Base-by-base conservation (phyloP, 176 grass and related monocot species). In the Oryza glumipatula region DNA sequence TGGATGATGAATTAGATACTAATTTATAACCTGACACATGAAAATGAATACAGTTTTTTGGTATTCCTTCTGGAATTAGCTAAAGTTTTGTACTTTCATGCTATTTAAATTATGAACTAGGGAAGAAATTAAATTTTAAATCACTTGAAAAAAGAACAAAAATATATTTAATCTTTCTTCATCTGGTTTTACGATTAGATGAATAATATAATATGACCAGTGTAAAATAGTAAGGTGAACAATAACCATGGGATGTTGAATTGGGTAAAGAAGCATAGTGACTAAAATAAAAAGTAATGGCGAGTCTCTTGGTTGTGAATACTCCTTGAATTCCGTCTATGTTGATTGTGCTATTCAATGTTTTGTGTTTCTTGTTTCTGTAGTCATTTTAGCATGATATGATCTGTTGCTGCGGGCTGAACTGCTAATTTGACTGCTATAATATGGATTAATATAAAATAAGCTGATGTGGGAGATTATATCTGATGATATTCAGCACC, bases 21-120 rank as follows among this genome's bases (percentile, higher is more conserved):
- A 51, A 76, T 65, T 65, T 76, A 24, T 88, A 24, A 83, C 74
- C 68, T 51, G 70, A 70, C 77, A 44, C 52, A 66, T 52, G 72
- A 39, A 81, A 78, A 78, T 24, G 8, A 28, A 77, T 72, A 47
- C 30, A 44, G 35, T 30, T 48, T 47, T 39, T 78, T 43, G 51
- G 72, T 17, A 9, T 28, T 21, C 58, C n/a, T 83, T 83, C n/a
- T 70, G 51, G 66, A 76, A 70, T 70, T 74, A 52, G 28, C 49
- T 45, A 12, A 75, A 56, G 67, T 51, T 58, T 78, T 77, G 56
- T 44, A 26, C 44, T 35, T 35, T 73, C 54, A 54, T 74, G 8
- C 35, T 49, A 80, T 67, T 51, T 65, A 74, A 69, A 73, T 74
- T 73, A 56, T 47, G 10, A 7, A 77, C 13, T 66, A 73, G 13